A percentile compares a stretch with the other conserved stretches of the same genome.
phyloP scores from a whole-genome alignment of 2,329 filamentous ascomycete genomes.

The Fusarium robinianum region DNA sequence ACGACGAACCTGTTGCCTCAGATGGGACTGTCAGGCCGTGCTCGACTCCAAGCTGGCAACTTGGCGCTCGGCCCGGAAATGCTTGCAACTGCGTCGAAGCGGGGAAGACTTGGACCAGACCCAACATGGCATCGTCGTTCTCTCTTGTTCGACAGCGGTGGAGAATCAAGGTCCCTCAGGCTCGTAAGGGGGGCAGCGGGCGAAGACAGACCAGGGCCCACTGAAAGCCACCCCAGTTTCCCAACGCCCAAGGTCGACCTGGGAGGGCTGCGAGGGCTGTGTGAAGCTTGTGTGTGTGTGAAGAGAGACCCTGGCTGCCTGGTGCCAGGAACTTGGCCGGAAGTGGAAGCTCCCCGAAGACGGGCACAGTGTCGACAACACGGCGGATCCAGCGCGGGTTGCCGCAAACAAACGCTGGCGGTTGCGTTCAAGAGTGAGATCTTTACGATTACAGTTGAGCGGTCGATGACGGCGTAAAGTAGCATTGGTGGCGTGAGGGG shows the following conservation, averaged over 20 bases:
- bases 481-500: constrained; percentile 22
- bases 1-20: constrained; percentile 33
- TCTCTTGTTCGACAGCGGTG: constrained; percentile 16
- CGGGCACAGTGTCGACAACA: constrained; percentile 32
- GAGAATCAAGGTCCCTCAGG: not conserved
- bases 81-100: constrained; percentile 23
- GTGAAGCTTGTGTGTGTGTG: constrained; percentile 24
- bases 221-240: constrained; percentile 1
- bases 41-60: constrained; percentile 18
- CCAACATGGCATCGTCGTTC: constrained; percentile 21
- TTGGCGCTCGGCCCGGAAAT: constrained; percentile 30
- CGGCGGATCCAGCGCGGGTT: too few relatives aligned
- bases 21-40: constrained; percentile 32
- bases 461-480: constrained; percentile 20
- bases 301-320: constrained; percentile 8
- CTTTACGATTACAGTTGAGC: constrained; percentile 2
- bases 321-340: constrained; percentile 21
- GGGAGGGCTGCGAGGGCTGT: too few relatives aligned
- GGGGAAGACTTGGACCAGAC: constrained; percentile 30
- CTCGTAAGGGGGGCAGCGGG: constrained; percentile 12
- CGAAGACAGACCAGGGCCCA: constrained; percentile 8
- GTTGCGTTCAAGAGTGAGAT: not conserved
- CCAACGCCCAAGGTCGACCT: constrained; percentile 13
- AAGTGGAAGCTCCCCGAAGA: constrained; percentile 34
- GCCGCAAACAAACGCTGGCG: too few relatives aligned